Conservation (phyloP, 139 green algal genomes). For the Zygnema cylindricum region DNA sequence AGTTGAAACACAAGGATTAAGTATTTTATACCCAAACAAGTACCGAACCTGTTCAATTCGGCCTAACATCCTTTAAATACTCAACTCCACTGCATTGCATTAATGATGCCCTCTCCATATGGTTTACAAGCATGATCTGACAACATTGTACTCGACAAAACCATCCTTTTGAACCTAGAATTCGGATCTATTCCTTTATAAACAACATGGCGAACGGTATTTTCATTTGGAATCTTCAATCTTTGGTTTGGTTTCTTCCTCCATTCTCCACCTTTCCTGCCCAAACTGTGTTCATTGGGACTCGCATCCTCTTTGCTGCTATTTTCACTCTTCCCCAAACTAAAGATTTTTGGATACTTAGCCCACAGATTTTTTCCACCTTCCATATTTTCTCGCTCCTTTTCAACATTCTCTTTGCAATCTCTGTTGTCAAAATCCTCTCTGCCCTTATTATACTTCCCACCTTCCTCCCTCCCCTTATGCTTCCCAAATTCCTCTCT, state of each 20-base stretch:
- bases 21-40: too few relatives aligned
- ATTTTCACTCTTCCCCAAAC: not conserved
- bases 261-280: not conserved
- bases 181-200: conserved; percentile 18
- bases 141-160: conserved; percentile 23
- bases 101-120: conserved; percentile 25
- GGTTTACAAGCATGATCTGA: conserved; percentile 35
- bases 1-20: too few relatives aligned
- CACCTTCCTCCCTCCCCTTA: not conserved
- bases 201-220: conserved; percentile 31
- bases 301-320: not conserved
- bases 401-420: not conserved
- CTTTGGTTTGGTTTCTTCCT: not conserved
- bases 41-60: too few relatives aligned
- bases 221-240: not conserved
- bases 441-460: not conserved
- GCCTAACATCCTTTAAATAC: too few relatives aligned
- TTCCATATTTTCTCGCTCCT: not conserved
- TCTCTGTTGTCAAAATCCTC: too few relatives aligned
- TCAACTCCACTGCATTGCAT: conserved; percentile 39
- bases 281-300: not conserved
- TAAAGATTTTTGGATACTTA: not conserved
- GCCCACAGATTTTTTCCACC: not conserved
- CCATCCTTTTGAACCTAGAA: conserved; percentile 32
- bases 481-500: too few relatives aligned